These are phyloP conservation scores for Aschersonia sp. DNA, from an alignment of 2,329 filamentous ascomycete genomes.

Conservation along the genomic window DNA sequence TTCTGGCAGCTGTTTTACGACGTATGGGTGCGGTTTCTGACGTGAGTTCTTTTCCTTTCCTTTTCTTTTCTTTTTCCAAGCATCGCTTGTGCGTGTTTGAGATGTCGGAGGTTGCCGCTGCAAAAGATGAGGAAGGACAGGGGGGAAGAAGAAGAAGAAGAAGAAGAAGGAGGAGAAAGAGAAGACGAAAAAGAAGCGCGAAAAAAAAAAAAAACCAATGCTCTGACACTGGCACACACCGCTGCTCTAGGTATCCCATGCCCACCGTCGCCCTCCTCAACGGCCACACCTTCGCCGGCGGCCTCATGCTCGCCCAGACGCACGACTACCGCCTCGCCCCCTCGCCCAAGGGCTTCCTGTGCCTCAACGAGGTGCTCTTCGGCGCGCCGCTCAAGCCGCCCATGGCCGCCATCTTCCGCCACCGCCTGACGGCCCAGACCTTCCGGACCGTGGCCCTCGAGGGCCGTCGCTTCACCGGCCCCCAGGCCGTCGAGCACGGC, in stretches of 20 bases:
- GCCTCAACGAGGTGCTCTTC: slow-evolving; percentile 71
- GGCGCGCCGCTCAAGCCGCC: slow-evolving; percentile 59
- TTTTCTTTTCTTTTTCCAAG: slow-evolving; percentile 5
- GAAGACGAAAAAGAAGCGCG: background rate
- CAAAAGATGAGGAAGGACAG: background rate
- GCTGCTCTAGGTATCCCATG: slow-evolving; percentile 47
- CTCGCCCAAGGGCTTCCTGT: slow-evolving; percentile 54
- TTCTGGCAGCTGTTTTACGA: slow-evolving; percentile 52
- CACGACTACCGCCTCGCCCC: slow-evolving; percentile 76
- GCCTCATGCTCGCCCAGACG: slow-evolving; percentile 58
- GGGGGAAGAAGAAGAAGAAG: background rate
- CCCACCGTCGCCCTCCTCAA: slow-evolving; percentile 68
- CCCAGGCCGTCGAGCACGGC: slow-evolving; percentile 47
- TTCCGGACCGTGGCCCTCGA: slow-evolving; percentile 60
- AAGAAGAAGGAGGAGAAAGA: background rate
- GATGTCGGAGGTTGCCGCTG: background rate
- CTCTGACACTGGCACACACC: slow-evolving; percentile 17
- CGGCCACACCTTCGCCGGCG: slow-evolving; percentile 69
- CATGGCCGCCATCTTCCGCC: slow-evolving; percentile 61
- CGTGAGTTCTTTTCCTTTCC: slow-evolving; percentile 9
- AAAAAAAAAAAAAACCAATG: slow-evolving; percentile 18
- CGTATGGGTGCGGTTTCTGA: slow-evolving; percentile 45
- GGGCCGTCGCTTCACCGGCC: slow-evolving; percentile 49
- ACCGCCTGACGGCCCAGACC: slow-evolving; percentile 43
- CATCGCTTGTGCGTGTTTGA: too few species aligned